Evolutionary conservation across 139 green algal genomes (phyloP), one percentile per base, ranked within the genome.

Genomic region (Picochlorum sp.): DNA sequence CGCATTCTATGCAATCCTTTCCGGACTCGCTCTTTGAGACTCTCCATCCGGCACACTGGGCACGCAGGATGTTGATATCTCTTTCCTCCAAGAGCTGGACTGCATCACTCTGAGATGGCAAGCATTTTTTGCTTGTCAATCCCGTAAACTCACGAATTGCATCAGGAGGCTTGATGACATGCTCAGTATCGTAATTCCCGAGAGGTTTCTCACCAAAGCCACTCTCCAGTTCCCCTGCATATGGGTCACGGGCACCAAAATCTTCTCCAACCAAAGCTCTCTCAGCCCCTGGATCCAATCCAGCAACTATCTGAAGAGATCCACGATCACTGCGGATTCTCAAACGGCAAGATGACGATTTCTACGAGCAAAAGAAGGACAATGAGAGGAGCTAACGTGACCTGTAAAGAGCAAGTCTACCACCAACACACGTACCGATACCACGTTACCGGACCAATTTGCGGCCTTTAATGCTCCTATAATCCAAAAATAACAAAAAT

Each of bases 171-270:
- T 86, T 85, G 49, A 95, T 91, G 47, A 94, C 78, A 71, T 97
- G 91, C 56, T 92, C 80, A 1, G 91, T 97, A 77, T 97, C 78
- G 34, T 69, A 85, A 57, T 95, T 91, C 10, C 89, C 89, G n/a
- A 96, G 69, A 15, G 83, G 73, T 55, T 81, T 88, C n/a, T 89
- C 83, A 0, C 69, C 71, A 63, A 97, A 97, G 63, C 89, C 86
- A 41, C 68, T 88, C 15, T 67, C 90, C 21, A 97, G 23, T 77
- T 97, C 91, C 3, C 70, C 90, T 0, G 86, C 76, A 15, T 65
- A 83, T 0, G 90, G 80, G 68, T 96, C 90, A 23, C 90, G 78
- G 1, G 90, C 88, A 24, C 90, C 90, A 71, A 92, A 90, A 56
- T 94, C 76, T 81, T 77, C 70, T 4, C 70, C 70, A 45, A 77